Base-by-base conservation (phyloP, 2,329 filamentous ascomycete species). In the Huntiella savannae region DNA sequence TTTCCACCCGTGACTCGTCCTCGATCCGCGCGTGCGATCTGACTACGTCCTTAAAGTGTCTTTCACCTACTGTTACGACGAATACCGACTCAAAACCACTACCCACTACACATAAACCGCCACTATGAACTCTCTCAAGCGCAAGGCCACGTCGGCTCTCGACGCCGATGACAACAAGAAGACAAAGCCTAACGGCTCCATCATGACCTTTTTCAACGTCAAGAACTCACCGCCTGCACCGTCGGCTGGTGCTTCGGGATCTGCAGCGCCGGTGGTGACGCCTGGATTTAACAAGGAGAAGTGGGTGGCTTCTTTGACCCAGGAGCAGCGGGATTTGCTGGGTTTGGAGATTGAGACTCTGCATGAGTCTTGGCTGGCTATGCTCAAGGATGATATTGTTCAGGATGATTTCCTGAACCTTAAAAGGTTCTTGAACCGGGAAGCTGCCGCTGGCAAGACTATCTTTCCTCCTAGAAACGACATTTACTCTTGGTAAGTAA, bases 261-360 rank as follows among this genome's bases (percentile, higher is more conserved):
- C 55, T 36, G 19, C 16, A 33, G 45, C 58, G 12, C 6, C 6
- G 22, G 22, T 28, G 22, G 54, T 59, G 33, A 50, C 60, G 4
- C 52, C 63, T 33, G 55, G 62, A 4, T 52, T 59, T 59, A 73
- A 95, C 67, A 95, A 94, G 67, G 75, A 75, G 40, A 84, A 82
- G 62, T 98, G 91, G 91, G 69, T 87, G n/a, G 73, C 75, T 15
- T 73, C 74, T 48, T 69, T 98, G 52, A 86, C 74, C 0, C 62
- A 73, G 0, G 91, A 98, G 64, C 84, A 95, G 61, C 84, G 76
- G 58, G 70, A 79, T 45, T 68, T 96, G 40, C 70, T 98, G 42
- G 70, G 82, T 57, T 71, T 98, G 36, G 91, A 98, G 65, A 94
- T 98, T 54, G 77, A 92, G 39, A 95, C 87, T 0, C 66, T 98